Percentiles rank a stretch among this genome's conserved stretches.
These are phyloP conservation scores for Bodo saltans DNA, from an alignment of 78 protist species.

Conservation along the genomic window DNA sequence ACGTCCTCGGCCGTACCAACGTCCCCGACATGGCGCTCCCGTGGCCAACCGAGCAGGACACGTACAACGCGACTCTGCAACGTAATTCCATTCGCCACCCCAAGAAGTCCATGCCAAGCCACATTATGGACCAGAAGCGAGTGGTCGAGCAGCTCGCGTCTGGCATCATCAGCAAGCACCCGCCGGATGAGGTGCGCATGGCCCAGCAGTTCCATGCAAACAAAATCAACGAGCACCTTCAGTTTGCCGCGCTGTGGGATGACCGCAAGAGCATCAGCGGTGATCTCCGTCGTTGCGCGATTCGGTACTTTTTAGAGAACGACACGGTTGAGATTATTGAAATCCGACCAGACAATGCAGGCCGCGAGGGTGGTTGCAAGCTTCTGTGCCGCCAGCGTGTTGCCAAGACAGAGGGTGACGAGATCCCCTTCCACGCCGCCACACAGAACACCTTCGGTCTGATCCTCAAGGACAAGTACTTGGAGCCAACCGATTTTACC, in stretches of 20 bases:
- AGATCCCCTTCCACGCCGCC: neutral
- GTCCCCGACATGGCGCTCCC: neutral
- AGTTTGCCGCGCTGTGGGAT: constrained; percentile 53
- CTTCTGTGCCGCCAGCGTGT: constrained; percentile 13
- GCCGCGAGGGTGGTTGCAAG: constrained; percentile 40
- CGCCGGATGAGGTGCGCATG: neutral
- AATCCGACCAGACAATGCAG: constrained; percentile 34
- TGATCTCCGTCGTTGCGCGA: constrained; percentile 30
- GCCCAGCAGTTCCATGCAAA: constrained; percentile 7
- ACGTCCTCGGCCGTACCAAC: neutral
- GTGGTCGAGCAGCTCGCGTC: neutral
- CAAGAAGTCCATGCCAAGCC: neutral
- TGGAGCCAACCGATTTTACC: neutral
- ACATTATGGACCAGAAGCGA: constrained; percentile 16
- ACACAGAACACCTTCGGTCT: constrained; percentile 26
- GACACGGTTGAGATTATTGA: constrained; percentile 56
- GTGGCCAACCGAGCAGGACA: constrained; percentile 8
- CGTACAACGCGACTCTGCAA: neutral
- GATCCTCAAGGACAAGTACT: neutral
- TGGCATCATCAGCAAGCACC: neutral
- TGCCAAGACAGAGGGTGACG: too few species aligned
- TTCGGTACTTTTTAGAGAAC: constrained; percentile 46
- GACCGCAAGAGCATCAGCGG: constrained; percentile 28
- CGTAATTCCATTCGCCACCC: neutral
- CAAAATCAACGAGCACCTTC: constrained; percentile 35